Conservation (phyloP, 306 rosid genomes). For the Sphenostylis stenocarpa region DNA sequence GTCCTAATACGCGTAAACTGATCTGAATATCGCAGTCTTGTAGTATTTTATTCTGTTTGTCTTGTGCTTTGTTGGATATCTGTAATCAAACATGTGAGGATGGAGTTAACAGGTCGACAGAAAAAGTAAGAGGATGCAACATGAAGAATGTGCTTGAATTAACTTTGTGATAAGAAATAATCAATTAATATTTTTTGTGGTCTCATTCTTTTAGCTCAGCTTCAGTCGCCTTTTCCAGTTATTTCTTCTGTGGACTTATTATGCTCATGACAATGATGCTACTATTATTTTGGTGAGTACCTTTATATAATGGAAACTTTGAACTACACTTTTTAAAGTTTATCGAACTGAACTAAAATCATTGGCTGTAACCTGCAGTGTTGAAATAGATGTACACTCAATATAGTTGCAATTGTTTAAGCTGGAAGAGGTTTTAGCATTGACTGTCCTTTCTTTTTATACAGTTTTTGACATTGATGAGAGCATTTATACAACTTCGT, state of each 20-base stretch:
- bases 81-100: too few species aligned
- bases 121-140: too few species aligned
- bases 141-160: too few species aligned
- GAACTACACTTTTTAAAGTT: slow-evolving; percentile 10
- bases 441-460: slow-evolving; percentile 13
- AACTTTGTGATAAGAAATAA: too few species aligned
- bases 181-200: slow-evolving; percentile 22
- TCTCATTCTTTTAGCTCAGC: slow-evolving; percentile 72
- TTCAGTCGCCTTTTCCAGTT: slow-evolving; percentile 81
- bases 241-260: slow-evolving; percentile 79
- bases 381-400: slow-evolving; percentile 1
- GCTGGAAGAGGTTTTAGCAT: background rate
- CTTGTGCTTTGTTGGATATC: too few species aligned
- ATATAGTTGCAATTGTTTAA: slow-evolving; percentile 3
- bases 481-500: slow-evolving; percentile 11
- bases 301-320: background rate
- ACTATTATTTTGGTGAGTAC: slow-evolving; percentile 67
- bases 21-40: too few species aligned
- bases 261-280: slow-evolving; percentile 78
- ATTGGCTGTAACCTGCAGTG: background rate
- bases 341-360: background rate
- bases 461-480: background rate
- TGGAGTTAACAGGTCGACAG: too few species aligned
- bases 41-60: too few species aligned
- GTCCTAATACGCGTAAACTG: too few species aligned